phyloP scores from a whole-genome alignment of 2,329 filamentous ascomycete species.

The Aureobasidium lini region DNA sequence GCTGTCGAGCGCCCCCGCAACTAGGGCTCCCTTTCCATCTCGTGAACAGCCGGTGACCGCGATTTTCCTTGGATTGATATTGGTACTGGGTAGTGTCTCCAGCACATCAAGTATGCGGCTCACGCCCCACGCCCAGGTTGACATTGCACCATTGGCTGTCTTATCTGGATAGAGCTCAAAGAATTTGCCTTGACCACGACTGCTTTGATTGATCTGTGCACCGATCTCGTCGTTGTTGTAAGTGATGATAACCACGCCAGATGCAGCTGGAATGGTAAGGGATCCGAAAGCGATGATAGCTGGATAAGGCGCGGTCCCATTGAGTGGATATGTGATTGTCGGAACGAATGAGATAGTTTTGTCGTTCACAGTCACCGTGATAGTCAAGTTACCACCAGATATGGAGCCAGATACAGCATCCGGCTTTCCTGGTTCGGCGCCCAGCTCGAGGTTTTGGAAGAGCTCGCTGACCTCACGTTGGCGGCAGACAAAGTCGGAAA shows the following conservation, averaged over 20 bases:
- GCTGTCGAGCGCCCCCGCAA: conserved; percentile 52
- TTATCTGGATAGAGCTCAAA: conserved; percentile 51
- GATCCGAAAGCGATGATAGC: conserved; percentile 53
- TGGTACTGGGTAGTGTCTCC: conserved; percentile 39
- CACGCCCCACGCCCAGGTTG: conserved; percentile 58
- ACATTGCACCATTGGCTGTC: conserved; percentile 51
- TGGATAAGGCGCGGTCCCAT: conserved; percentile 44
- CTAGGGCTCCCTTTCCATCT: conserved; percentile 57
- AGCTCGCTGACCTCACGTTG: conserved; percentile 30
- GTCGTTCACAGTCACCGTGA: conserved; percentile 28
- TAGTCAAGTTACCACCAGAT: conserved; percentile 27
- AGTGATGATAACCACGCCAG: conserved; percentile 48
- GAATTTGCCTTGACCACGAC: conserved; percentile 52
- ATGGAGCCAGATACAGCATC: conserved; percentile 26
- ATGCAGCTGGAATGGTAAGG: conserved; percentile 48
- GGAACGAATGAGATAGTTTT: conserved; percentile 32
- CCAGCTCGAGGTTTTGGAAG: conserved; percentile 32
- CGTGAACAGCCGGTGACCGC: conserved; percentile 58
- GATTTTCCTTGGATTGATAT: conserved; percentile 36
- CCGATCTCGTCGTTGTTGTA: conserved; percentile 55
- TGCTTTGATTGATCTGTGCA: conserved; percentile 37
- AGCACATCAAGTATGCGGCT: conserved; percentile 54
- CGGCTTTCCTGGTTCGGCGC: conserved; percentile 31
- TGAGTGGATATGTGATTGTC: conserved; percentile 30
- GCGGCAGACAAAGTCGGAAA: conserved; percentile 30